Evolutionary conservation across 768 basidiomycete species (phyloP).

Genomic region (Sistotremastrum niveocremeum): DNA sequence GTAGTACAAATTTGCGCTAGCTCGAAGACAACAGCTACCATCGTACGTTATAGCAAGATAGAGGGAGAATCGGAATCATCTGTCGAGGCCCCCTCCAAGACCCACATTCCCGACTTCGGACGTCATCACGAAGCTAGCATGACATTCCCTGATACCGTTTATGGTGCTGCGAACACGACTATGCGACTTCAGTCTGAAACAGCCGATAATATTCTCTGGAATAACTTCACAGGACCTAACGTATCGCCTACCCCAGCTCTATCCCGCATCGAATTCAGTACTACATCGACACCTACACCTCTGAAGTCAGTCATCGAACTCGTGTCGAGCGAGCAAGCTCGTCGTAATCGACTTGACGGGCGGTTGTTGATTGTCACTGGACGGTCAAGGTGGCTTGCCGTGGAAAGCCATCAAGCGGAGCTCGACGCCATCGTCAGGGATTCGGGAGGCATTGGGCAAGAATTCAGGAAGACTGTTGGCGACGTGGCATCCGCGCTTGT

Average conservation of each 20-base stretch:
- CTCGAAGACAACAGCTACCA: slow-evolving; percentile 51
- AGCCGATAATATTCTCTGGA: slow-evolving; percentile 72
- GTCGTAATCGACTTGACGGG: slow-evolving; percentile 7
- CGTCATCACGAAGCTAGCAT: slow-evolving; percentile 13
- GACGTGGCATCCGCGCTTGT: slow-evolving; percentile 74
- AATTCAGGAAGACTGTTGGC: slow-evolving; percentile 74
- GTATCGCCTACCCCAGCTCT: slow-evolving; percentile 27
- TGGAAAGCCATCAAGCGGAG: slow-evolving; percentile 47
- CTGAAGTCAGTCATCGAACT: slow-evolving; percentile 42
- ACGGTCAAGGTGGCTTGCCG: slow-evolving; percentile 57
- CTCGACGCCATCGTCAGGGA: slow-evolving; percentile 21
- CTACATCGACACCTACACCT: slow-evolving; percentile 34
- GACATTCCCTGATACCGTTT: slow-evolving; percentile 56
- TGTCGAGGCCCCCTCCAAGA: slow-evolving; percentile 15
- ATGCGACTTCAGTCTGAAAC: slow-evolving; percentile 62
- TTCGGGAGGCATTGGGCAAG: slow-evolving; percentile 25
- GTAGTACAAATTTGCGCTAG: slow-evolving; percentile 68
- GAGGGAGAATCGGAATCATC: slow-evolving; percentile 22
- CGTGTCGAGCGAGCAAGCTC: slow-evolving; percentile 17
- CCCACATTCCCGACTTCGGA: slow-evolving; percentile 3
- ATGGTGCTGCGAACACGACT: slow-evolving; percentile 49
- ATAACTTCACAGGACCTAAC: slow-evolving; percentile 14
- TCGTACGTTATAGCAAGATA: slow-evolving; percentile 44
- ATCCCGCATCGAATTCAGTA: slow-evolving; percentile 50
- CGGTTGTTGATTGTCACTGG: slow-evolving; percentile 52